Percentiles rank a stretch among this genome's conserved stretches.
Conservation (phyloP, 1,284 basidiomycete species). For the Mycosarcoma mackinlayi region DNA sequence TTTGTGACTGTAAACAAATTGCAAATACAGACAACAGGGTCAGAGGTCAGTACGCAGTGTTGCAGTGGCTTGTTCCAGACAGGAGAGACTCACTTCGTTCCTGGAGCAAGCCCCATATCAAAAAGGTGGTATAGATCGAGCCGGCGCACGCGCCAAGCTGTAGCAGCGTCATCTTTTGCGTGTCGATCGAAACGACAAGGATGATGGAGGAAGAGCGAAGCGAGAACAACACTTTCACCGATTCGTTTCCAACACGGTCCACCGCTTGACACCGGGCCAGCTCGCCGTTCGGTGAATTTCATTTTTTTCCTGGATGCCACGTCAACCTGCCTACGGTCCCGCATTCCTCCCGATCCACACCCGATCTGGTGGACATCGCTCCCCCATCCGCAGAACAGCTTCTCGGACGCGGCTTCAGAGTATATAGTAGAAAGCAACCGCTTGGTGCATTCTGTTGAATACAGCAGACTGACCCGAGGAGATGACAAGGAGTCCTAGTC, state of each 20-base stretch:
- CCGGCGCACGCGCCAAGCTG: constrained; percentile 60
- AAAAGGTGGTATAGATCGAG: constrained; percentile 65
- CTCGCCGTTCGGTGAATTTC: constrained; percentile 1
- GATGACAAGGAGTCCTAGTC: too few species aligned
- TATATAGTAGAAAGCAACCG: too few species aligned
- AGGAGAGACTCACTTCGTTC: constrained; percentile 51
- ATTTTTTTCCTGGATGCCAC: constrained; percentile 1
- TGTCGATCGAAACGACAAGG: neutral
- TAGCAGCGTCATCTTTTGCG: constrained; percentile 36
- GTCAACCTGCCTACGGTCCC: neutral
- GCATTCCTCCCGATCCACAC: constrained; percentile 1
- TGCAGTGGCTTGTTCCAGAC: too few species aligned
- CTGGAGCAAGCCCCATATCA: constrained; percentile 67
- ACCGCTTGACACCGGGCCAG: neutral
- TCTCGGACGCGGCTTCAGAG: too few species aligned
- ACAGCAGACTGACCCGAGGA: too few species aligned
- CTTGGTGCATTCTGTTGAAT: too few species aligned
- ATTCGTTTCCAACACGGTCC: neutral
- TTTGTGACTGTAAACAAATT: constrained; percentile 54
- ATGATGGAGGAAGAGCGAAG: neutral
- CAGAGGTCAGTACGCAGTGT: neutral
- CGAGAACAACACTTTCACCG: constrained; percentile 21
- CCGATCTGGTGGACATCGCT: too few species aligned
- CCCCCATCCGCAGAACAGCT: too few species aligned
- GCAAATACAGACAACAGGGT: neutral